Evolutionary conservation across 805 yeast genomes (phyloP).

Genomic region (Teunomyces pallodes): DNA sequence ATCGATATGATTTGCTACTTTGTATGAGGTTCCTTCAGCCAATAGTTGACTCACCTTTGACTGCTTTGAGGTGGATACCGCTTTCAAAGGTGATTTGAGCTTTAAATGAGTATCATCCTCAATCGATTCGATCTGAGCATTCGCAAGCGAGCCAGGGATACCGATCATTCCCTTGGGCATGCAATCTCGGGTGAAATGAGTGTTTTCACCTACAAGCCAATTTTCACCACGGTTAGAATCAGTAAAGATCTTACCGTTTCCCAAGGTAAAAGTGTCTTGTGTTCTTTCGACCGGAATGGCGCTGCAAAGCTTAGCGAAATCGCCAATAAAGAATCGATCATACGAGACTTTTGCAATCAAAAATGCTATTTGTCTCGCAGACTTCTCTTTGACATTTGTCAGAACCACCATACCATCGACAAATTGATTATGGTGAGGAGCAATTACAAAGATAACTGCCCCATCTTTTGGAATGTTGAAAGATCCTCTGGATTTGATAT

Average conservation of each 20-base stretch:
- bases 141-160: slow-evolving; percentile 34
- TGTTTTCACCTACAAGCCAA: slow-evolving; percentile 30
- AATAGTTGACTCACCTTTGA: slow-evolving; percentile 14
- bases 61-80: slow-evolving; percentile 12
- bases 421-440: slow-evolving; percentile 45
- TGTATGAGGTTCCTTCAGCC: slow-evolving; percentile 28
- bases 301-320: slow-evolving; percentile 28
- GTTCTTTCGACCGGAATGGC: slow-evolving; percentile 44
- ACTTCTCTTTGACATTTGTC: slow-evolving; percentile 30
- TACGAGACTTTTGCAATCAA: slow-evolving; percentile 39
- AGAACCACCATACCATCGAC: slow-evolving; percentile 39
- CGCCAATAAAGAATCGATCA: slow-evolving; percentile 30
- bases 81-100: slow-evolving; percentile 24
- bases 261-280: slow-evolving; percentile 33
- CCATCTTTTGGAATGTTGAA: slow-evolving; percentile 38
- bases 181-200: slow-evolving; percentile 33
- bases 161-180: slow-evolving; percentile 36
- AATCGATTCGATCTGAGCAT: slow-evolving; percentile 27
- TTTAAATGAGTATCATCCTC: slow-evolving; percentile 29
- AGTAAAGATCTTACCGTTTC: slow-evolving; percentile 27
- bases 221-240: slow-evolving; percentile 14
- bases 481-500: slow-evolving; percentile 36
- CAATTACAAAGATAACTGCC: slow-evolving; percentile 39
- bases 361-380: slow-evolving; percentile 33
- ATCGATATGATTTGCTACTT: slow-evolving; percentile 40